Evolutionary conservation across 768 basidiomycete genomes (phyloP), one percentile per base, ranked within the genome.

Genomic region (Lentinula detonsa): DNA sequence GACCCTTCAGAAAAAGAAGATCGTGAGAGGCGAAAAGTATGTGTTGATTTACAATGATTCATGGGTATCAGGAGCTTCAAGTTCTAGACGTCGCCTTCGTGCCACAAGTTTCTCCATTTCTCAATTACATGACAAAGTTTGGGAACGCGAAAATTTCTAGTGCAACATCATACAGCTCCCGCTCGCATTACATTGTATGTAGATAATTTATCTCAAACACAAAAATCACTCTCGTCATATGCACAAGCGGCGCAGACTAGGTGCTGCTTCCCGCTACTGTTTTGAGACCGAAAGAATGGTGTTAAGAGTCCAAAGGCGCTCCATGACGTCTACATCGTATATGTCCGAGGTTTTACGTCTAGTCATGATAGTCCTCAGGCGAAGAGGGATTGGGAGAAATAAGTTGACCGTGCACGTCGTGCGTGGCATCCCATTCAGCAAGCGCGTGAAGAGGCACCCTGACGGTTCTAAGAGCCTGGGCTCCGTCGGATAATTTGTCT

Each of bases 401-500:
- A 35, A 7, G 46, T 23, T 46, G 48, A 33, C 43, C 58, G 21
- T 28, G 72, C 34, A 73, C 71, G 39, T 74, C 67, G 59, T 74
- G 73, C 2, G 70, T 73, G 7, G 72, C 71, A 63, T 76, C 73
- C 74, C 74, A 76, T 43, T 73, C 66, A 2, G 65, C 70, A 11
- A 76, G 42, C 56, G 73, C 65, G 43, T 58, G 61, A 56, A 72
- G 69, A 1, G 70, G 70, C 0, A 75, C 72, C 55, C 67, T 73
- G 55, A 76, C 71, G 13, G 73, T 63, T 11, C 63, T 65, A 23
- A 70, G 73, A 23, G 71, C 68, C 46, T 70, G 68, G 16, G 71
- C 73, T 6, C 74, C 70, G 31, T 74, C 75, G 9, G 79, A 67
- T 11, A 74, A 65, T 16, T 64, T 65, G 65, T 81, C 79, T 52